Conservation (phyloP, 257 asterid genomes). For the Ballota nigra region DNA sequence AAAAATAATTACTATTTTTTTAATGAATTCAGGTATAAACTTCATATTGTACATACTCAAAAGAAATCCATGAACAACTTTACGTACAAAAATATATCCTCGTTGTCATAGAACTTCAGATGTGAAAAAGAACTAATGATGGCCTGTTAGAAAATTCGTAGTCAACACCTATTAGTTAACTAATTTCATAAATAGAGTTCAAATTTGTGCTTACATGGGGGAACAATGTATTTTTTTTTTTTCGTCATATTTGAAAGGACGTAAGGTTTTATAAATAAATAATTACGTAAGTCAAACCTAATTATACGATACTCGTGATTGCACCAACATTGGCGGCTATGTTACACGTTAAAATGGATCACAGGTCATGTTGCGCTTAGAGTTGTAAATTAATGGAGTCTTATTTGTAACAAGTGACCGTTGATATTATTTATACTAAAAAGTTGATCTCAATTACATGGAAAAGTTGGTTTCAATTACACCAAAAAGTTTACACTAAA, state of each 20-base stretch:
- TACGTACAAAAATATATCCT: neutral
- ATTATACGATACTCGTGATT: neutral
- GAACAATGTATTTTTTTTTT: neutral
- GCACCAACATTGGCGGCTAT: neutral
- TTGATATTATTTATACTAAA: too few relatives aligned
- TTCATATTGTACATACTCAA: too few relatives aligned
- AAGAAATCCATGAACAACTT: neutral
- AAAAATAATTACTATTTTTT: too few relatives aligned
- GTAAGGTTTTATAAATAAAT: neutral
- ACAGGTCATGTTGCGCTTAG: too few relatives aligned
- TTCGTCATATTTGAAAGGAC: neutral
- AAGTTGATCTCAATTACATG: too few relatives aligned
- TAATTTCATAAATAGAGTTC: neutral
- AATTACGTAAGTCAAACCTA: neutral
- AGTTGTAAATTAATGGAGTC: too few relatives aligned
- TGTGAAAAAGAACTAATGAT: neutral
- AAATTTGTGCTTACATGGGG: neutral
- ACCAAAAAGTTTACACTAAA: too few relatives aligned
- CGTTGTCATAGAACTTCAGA: neutral
- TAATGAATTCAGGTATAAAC: too few relatives aligned
- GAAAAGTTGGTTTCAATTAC: too few relatives aligned
- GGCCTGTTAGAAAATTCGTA: neutral
- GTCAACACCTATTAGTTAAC: neutral
- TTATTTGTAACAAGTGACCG: too few relatives aligned
- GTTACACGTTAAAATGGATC: neutral